Base-by-base conservation (phyloP, 805 yeast species). In the Zygoascus tannicola region DNA sequence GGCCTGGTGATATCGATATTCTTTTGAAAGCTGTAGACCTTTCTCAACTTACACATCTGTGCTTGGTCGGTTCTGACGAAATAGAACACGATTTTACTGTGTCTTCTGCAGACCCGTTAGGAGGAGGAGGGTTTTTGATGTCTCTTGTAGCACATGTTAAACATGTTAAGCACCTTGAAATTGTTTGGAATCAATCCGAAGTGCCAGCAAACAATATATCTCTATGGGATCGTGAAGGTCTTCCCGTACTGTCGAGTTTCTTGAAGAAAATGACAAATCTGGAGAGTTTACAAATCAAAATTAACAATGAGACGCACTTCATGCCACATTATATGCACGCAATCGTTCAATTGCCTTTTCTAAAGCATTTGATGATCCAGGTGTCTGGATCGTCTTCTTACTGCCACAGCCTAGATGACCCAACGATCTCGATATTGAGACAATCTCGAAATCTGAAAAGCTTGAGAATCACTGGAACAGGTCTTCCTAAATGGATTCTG, bases 41-140 rank as follows among this genome's bases (percentile, higher is more conserved):
- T 10, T 26, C 15, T 3, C 19, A 21, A 8, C 19, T 48, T 2
- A 30, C 22, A 10, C 30, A 46, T 38, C 32, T 48, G 19, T 38
- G 32, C 10, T 26, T 48, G 19, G 26, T 42, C 4, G 47, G 49
- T 15, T 16, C 40, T 8, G 44, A 45, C 20, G 34, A 22, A 7
- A 5, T n/a, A 22, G 35, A 26, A 4, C 38, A 42, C 14, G 23
- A 34, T 38, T 8, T 20, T 7, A 8, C 12, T 8, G 10, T 26
- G 30, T 26, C 30, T 7, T 26, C 30, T 8, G 30, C 12, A 26
- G 30, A 26, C 12, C 30, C 30, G 7, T 8, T 26, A 12, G 30
- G 10, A 7, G 12, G 30, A 26, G 30, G 30, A 8, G 19, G 19
- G 30, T 16, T 18, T 15, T 20, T 21, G 15, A 22, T n/a, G 15